Evolutionary conservation across 495 filamentous ascomycete genomes (phyloP).

Genomic region (Penicillium taxi): DNA sequence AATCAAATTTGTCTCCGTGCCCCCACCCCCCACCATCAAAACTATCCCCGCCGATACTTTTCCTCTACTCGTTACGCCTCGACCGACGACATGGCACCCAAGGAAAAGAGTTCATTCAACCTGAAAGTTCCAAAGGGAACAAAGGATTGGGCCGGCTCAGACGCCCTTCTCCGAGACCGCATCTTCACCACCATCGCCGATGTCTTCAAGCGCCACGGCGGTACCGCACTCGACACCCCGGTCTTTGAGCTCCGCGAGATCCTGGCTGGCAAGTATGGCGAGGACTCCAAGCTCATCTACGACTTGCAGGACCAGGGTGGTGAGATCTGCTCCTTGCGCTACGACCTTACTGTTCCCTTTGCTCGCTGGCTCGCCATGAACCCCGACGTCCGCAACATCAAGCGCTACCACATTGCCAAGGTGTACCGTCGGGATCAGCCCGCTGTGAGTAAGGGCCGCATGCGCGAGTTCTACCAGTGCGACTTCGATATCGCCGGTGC

Average conservation of each 20-base stretch:
- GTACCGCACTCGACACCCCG: conserved; percentile 76
- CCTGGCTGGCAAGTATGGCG: conserved; percentile 82
- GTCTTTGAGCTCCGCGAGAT: conserved; percentile 74
- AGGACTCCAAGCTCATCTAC: conserved; percentile 87
- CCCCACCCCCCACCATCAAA: conserved; percentile 35
- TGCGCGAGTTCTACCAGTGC: conserved; percentile 97
- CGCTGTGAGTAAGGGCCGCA: conserved; percentile 78
- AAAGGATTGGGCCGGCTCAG: conserved; percentile 34
- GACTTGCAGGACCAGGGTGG: conserved; percentile 81
- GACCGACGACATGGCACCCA: conserved; percentile 23
- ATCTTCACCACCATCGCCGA: conserved; percentile 76
- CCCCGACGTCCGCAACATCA: conserved; percentile 61
- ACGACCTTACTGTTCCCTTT: conserved; percentile 88
- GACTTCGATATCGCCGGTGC: conserved; percentile 92
- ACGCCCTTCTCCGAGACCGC: conserved; percentile 46
- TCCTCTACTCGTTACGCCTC: conserved; percentile 18
- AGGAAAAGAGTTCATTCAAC: conserved; percentile 33
- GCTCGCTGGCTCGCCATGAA: conserved; percentile 87
- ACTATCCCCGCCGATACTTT: conserved; percentile 24
- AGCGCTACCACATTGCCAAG: conserved; percentile 84
- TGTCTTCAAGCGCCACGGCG: conserved; percentile 87
- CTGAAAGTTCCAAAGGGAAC: conserved; percentile 46
- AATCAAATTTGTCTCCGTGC: conserved; percentile 26
- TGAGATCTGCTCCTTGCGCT: conserved; percentile 75
- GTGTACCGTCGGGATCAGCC: conserved; percentile 78